Conservation (phyloP, 768 basidiomycete species). For the Boletus tylopilopsis region DNA sequence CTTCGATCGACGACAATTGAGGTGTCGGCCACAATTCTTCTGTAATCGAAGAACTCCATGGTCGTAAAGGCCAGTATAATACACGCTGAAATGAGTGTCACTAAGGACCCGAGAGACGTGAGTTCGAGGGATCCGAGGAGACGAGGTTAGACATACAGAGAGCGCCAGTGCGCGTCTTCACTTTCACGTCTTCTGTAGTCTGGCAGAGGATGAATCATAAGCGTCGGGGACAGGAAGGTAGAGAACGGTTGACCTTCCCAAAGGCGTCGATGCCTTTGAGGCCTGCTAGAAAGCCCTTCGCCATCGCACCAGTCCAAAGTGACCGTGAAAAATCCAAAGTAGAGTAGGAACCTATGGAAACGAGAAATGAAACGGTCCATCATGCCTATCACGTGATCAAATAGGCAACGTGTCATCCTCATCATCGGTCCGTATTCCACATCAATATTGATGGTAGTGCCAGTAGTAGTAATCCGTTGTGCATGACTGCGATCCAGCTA, state of each 20-base stretch:
- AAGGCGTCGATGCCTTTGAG: slow-evolving; percentile 97
- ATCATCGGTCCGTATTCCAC: neutral
- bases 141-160: slow-evolving; percentile 54
- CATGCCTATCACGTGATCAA: slow-evolving; percentile 23
- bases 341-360: neutral
- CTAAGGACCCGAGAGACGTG: slow-evolving; percentile 38
- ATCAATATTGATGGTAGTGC: neutral
- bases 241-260: slow-evolving; percentile 72
- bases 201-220: slow-evolving; percentile 31
- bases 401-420: slow-evolving; percentile 23
- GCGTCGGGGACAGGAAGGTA: neutral
- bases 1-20: slow-evolving; percentile 93
- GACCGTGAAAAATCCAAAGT: slow-evolving; percentile 11
- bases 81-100: slow-evolving; percentile 87
- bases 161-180: slow-evolving; percentile 94
- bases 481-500: neutral
- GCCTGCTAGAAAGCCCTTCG: slow-evolving; percentile 69
- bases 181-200: slow-evolving; percentile 99
- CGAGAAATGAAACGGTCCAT: neutral
- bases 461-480: neutral
- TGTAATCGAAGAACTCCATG: slow-evolving; percentile 96
- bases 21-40: slow-evolving; percentile 80
- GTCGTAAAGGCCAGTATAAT: slow-evolving; percentile 90
- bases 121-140: neutral
- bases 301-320: slow-evolving; percentile 45